These are phyloP conservation scores for Talaromyces liani DNA, from an alignment of 495 filamentous ascomycete genomes.

Conservation along the genomic window DNA sequence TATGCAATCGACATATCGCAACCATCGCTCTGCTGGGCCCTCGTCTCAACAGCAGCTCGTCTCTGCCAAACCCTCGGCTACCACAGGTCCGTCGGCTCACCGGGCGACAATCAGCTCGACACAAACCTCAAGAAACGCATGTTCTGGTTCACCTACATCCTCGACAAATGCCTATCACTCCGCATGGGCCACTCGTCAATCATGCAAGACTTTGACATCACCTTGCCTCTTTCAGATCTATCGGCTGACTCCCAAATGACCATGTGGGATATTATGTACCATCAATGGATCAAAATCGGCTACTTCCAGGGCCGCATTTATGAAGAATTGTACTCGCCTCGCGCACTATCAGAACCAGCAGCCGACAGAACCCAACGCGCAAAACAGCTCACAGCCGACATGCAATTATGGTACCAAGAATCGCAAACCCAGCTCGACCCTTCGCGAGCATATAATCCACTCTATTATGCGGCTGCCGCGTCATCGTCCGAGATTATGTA, in stretches of 20 bases:
- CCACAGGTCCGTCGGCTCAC: conserved; percentile 46
- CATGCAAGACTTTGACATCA: conserved; percentile 60
- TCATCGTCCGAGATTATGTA: conserved; percentile 25
- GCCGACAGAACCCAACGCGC: conserved; percentile 33
- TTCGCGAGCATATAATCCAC: conserved; percentile 5
- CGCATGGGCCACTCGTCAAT: conserved; percentile 53
- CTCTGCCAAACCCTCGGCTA: conserved; percentile 60
- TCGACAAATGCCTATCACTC: conserved; percentile 55
- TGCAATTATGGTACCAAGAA: conserved; percentile 17
- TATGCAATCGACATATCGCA: conserved; percentile 58
- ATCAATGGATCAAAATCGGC: conserved; percentile 43
- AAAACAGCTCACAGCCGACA: conserved; percentile 23
- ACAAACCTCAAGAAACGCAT: conserved; percentile 30
- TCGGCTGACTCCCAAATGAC: conserved; percentile 6
- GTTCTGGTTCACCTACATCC: conserved; percentile 59
- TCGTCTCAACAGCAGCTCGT: conserved; percentile 48
- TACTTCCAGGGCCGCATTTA: conserved; percentile 52
- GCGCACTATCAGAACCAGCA: conserved; percentile 42
- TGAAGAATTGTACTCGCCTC: conserved; percentile 53
- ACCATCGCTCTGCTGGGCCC: conserved; percentile 54
- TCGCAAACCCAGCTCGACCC: conserved; percentile 2
- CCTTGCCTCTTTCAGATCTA: conserved; percentile 27
- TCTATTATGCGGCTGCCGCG: conserved; percentile 23
- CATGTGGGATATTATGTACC: conserved; percentile 21
- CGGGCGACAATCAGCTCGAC: conserved; percentile 26